A percentile compares a stretch with the other conserved stretches of the same genome.
phyloP scores from a whole-genome alignment of 2,329 filamentous ascomycete genomes.

The Paramyrothecium roridum region DNA sequence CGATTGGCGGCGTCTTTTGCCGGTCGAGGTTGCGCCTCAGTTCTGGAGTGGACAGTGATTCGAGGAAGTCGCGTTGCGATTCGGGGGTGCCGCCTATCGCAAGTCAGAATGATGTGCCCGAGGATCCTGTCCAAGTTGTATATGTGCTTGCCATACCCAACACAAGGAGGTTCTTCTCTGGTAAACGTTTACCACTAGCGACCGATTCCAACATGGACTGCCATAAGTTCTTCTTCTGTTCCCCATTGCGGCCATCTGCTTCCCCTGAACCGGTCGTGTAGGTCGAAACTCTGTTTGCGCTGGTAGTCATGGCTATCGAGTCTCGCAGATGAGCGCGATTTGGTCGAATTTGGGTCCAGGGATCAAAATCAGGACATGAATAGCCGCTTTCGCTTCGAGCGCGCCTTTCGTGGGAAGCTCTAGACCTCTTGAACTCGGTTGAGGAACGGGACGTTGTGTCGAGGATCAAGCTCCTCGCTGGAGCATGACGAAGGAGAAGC shows the following conservation, averaged over 20 bases:
- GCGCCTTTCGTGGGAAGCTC: not conserved
- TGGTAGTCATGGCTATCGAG: constrained; percentile 42
- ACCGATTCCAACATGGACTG: constrained; percentile 88
- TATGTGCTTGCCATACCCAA: constrained; percentile 55
- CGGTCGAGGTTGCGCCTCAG: constrained; percentile 51
- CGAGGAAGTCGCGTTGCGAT: constrained; percentile 80
- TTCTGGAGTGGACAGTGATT: constrained; percentile 55
- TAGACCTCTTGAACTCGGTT: not conserved
- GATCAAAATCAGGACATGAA: not conserved
- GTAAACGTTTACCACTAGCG: constrained; percentile 83
- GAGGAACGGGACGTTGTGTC: not conserved
- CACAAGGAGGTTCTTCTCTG: constrained; percentile 87
- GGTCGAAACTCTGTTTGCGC: constrained; percentile 54
- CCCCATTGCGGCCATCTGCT: constrained; percentile 58
- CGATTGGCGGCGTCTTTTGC: constrained; percentile 71
- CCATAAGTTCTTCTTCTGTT: constrained; percentile 89
- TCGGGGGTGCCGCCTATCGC: constrained; percentile 72
- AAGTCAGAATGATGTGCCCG: constrained; percentile 21
- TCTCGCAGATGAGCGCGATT: not conserved
- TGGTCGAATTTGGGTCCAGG: not conserved
- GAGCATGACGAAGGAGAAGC: not conserved
- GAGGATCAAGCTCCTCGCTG: not conserved
- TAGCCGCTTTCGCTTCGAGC: not conserved
- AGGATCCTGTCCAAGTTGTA: not conserved
- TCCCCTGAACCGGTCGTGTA: constrained; percentile 54